Base-by-base conservation (phyloP, 108 stramenopile genomes). In the Aurantiochytrium sp. region DNA sequence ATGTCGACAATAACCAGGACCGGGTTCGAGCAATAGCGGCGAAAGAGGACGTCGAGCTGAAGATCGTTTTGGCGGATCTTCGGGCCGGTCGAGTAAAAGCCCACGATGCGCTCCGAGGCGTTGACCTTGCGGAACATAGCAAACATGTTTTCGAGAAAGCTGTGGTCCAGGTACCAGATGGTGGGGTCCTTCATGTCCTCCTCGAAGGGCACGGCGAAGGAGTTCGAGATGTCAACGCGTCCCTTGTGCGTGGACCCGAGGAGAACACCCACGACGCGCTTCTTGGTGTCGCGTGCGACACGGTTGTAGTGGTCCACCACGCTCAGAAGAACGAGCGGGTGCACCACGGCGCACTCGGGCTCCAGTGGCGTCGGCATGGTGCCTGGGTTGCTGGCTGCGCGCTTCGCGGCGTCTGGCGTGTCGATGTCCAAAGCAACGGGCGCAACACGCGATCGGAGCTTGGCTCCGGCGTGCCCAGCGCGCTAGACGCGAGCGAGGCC, bases 1-100 rank as follows among this genome's bases (percentile, higher is more conserved):
- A 99, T 96, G 92, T 99, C 98, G 93, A 99, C 97, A 91, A 99
- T 98, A 44, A 97, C 97, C 93, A 98, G 98, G n/a, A 99, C 95
- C 18, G 97, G 97, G 58, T 91, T 21, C 4, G 96, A 91, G 29
- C 96, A 92, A 90, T 97, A 98, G 47, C 96, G 93, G 59, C 94
- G 89, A 58, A 96, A 92, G 87, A 98, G 91, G 19, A 92, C 95
- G 89, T 97, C 91, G 91, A 99, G 97, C 25, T 95, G 71, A 58
- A 98, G 90, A 91, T 98, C 98, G 91, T 97, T 97, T 47, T 95
- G 90, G 59, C 95, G 94, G 87, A 98, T 97, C 88, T 95, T 93
- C 12, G 97, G 97, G 4, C 92, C 92, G 2, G 97, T 96, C n/a
- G 95, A 96, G 89, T 98, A 98, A 90, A 97, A 98, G 45, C 98